These are phyloP conservation scores for grape (Vitis vinifera) DNA, from an alignment of 164 flowering plant genomes.

Conservation along the genomic window DNA sequence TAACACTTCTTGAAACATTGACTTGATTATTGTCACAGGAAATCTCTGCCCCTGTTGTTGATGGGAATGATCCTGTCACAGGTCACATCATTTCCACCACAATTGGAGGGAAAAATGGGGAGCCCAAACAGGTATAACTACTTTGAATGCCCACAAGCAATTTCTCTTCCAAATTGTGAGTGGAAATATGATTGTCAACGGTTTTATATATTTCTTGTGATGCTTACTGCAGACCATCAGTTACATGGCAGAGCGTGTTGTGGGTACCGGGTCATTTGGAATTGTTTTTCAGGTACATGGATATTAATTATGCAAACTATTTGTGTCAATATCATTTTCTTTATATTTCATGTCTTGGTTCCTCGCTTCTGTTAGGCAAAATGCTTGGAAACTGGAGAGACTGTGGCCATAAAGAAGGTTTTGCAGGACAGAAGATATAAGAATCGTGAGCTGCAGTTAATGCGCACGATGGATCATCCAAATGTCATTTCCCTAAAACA, in stretches of 20 bases:
- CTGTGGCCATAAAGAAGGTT: conserved; percentile 71
- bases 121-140: conserved; percentile 55
- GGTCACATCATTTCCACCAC: conserved; percentile 77
- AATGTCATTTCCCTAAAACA: conserved; percentile 60
- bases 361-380: conserved; percentile 32
- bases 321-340: neutral
- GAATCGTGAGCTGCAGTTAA: conserved; percentile 63
- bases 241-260: conserved; percentile 56
- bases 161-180: too few species aligned
- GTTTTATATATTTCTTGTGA: conserved; percentile 1
- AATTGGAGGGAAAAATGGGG: conserved; percentile 77
- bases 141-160: too few species aligned
- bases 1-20: neutral
- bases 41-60: conserved; percentile 54
- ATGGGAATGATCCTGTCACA: conserved; percentile 54
- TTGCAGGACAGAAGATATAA: conserved; percentile 69
- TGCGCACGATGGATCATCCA: conserved; percentile 67
- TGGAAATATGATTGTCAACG: neutral
- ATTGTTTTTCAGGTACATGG: conserved; percentile 43
- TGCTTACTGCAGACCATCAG: conserved; percentile 40
- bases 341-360: neutral
- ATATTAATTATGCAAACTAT: neutral
- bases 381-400: conserved; percentile 64
- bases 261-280: conserved; percentile 56
- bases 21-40: conserved; percentile 34